A percentile compares a stretch with the other conserved stretches of the same genome.
phyloP scores from a whole-genome alignment of 2,329 filamentous ascomycete species.

The Ophiocordyceps camponoti-rufipedis region DNA sequence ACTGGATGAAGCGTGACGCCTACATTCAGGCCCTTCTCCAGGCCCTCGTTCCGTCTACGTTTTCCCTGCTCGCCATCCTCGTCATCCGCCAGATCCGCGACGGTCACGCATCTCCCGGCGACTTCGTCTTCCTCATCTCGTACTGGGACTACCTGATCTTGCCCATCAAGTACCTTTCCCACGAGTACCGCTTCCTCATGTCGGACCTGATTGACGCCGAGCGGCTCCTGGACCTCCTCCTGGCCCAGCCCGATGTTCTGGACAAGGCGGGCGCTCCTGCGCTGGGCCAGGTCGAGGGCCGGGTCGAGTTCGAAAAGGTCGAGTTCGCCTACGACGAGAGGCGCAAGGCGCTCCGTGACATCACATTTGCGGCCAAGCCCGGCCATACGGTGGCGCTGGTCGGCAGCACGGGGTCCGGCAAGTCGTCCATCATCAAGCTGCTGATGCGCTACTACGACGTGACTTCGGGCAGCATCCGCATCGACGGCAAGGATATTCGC shows the following conservation, averaged over 20 bases:
- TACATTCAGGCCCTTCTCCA: slow-evolving; percentile 1
- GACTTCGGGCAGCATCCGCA: slow-evolving; percentile 29
- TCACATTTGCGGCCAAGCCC: slow-evolving; percentile 27
- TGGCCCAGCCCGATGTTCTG: slow-evolving; percentile 34
- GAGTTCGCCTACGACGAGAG: slow-evolving; percentile 35
- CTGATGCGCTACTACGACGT: slow-evolving; percentile 44
- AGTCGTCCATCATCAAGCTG: slow-evolving; percentile 43
- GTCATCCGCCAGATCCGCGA: slow-evolving; percentile 2
- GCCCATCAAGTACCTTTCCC: slow-evolving; percentile 16
- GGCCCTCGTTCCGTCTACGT: slow-evolving; percentile 2
- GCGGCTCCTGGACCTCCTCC: slow-evolving; percentile 35
- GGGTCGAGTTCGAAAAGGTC: slow-evolving; percentile 35
- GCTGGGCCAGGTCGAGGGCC: slow-evolving; percentile 25
- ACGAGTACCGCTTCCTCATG: slow-evolving; percentile 9
- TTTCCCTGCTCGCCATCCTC: slow-evolving; percentile 6
- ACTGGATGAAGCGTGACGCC: not conserved
- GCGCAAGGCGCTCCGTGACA: slow-evolving; percentile 27
- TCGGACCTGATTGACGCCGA: slow-evolving; percentile 45
- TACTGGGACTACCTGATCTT: slow-evolving; percentile 38
- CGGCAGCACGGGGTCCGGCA: slow-evolving; percentile 43
- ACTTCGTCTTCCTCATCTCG: slow-evolving; percentile 43
- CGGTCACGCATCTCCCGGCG: slow-evolving; percentile 10
- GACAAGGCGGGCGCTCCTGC: slow-evolving; percentile 26
- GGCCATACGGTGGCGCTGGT: slow-evolving; percentile 42
- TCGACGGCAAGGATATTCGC: slow-evolving; percentile 42